Percentiles rank a stretch among this genome's conserved stretches.
Conservation (phyloP, 2,329 filamentous ascomycete species). For the Cephalotrichum gorgonifer region DNA sequence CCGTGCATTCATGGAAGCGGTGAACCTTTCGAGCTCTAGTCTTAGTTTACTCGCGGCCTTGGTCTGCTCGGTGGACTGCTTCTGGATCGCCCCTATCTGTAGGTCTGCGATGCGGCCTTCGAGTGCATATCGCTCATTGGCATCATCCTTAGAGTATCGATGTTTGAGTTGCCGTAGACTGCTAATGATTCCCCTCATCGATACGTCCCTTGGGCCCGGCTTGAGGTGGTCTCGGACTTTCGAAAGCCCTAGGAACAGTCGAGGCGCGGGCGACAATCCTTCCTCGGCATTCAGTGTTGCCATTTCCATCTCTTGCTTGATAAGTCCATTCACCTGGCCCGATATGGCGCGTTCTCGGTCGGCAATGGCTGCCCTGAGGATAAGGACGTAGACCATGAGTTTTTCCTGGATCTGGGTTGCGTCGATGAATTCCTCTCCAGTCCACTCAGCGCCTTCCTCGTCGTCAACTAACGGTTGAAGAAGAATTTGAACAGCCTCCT, state of each 20-base stretch:
- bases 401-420: slow-evolving; percentile 84
- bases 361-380: slow-evolving; percentile 62
- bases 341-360: slow-evolving; percentile 70
- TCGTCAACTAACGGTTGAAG: slow-evolving; percentile 72
- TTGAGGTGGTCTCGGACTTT: slow-evolving; percentile 33
- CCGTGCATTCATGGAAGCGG: slow-evolving; percentile 69
- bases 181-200: slow-evolving; percentile 59
- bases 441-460: slow-evolving; percentile 61
- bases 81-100: slow-evolving; percentile 52
- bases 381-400: slow-evolving; percentile 76
- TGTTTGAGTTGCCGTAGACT: slow-evolving; percentile 52
- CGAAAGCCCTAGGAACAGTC: slow-evolving; percentile 45
- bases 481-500: slow-evolving; percentile 61
- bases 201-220: slow-evolving; percentile 41
- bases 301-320: slow-evolving; percentile 59
- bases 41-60: slow-evolving; percentile 42
- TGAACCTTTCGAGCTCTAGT: slow-evolving; percentile 67
- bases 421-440: slow-evolving; percentile 82
- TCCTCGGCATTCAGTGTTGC: slow-evolving; percentile 50
- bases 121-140: slow-evolving; percentile 41
- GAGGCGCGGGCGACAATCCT: slow-evolving; percentile 61
- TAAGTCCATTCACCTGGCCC: slow-evolving; percentile 65
- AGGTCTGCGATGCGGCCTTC: slow-evolving; percentile 57
- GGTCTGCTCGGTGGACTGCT: slow-evolving; percentile 36
- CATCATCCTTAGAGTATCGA: slow-evolving; percentile 1